Conservation (phyloP, 139 green algal species). For the Chlorella vulgaris region DNA sequence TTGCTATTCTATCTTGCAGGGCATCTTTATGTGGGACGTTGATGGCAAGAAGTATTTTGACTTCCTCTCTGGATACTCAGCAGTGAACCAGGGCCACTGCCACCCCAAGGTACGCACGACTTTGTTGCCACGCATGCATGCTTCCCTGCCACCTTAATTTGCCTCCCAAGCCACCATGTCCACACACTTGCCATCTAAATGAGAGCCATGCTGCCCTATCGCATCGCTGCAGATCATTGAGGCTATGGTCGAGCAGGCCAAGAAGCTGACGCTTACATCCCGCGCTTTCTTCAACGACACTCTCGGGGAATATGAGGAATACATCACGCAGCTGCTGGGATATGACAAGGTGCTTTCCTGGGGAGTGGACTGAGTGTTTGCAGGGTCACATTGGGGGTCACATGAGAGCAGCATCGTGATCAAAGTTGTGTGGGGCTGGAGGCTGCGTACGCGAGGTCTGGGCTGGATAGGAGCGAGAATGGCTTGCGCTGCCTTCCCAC, state of each 20-base stretch:
- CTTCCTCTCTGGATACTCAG: conserved; percentile 90
- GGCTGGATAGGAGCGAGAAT: too few relatives aligned
- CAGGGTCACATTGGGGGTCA: not conserved
- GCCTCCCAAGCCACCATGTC: too few relatives aligned
- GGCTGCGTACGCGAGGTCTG: too few relatives aligned
- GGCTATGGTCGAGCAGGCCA: conserved; percentile 86
- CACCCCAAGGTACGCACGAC: conserved; percentile 80
- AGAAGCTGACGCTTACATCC: conserved; percentile 88
- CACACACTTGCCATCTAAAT: too few relatives aligned
- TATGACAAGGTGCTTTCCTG: conserved; percentile 81
- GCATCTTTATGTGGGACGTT: conserved; percentile 30
- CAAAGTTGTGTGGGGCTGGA: too few relatives aligned
- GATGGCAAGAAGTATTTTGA: conserved; percentile 84
- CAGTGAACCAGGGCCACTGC: conserved; percentile 97
- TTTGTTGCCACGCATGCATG: not conserved
- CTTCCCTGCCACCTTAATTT: not conserved
- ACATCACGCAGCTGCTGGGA: conserved; percentile 90
- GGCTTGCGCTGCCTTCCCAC: too few relatives aligned
- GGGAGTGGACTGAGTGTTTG: not conserved
- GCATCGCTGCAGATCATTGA: conserved; percentile 75
- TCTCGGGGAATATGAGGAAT: conserved; percentile 93
- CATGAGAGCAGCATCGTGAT: not conserved
- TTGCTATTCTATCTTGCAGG: not conserved
- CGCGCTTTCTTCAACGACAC: conserved; percentile 97
- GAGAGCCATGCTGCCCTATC: too few relatives aligned